phyloP scores from a whole-genome alignment of 352 stramenopile species.

The Phytophthora cryptogea region DNA sequence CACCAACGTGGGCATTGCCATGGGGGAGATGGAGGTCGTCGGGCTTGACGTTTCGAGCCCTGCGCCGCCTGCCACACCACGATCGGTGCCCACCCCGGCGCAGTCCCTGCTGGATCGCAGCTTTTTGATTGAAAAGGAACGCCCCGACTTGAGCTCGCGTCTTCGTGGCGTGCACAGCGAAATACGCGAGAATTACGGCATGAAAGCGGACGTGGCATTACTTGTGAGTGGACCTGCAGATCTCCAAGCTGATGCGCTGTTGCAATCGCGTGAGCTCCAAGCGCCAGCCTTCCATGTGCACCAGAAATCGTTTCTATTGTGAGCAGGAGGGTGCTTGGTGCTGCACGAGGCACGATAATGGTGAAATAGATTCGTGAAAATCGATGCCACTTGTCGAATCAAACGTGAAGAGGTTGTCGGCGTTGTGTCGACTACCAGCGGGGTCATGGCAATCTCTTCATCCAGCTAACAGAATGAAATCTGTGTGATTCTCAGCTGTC shows the following conservation, averaged over 20 bases:
- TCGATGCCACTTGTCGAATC: no score
- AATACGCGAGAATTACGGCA: slow-evolving; percentile 55
- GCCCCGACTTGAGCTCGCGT: slow-evolving; percentile 41
- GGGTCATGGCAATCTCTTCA: no score
- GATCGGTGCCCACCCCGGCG: slow-evolving; percentile 31
- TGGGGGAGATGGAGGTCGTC: slow-evolving; percentile 48
- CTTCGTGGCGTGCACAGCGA: slow-evolving; percentile 46
- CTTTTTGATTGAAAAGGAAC: slow-evolving; percentile 46
- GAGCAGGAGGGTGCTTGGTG: slow-evolving; percentile 2
- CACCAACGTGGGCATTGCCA: slow-evolving; percentile 28
- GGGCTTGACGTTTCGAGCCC: slow-evolving; percentile 38
- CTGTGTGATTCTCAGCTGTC: no score
- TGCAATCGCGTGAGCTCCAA: slow-evolving; percentile 35
- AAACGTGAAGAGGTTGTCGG: no score
- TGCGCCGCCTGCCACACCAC: slow-evolving; percentile 41
- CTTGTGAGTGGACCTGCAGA: slow-evolving; percentile 50
- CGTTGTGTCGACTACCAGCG: no score
- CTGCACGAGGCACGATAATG: no score
- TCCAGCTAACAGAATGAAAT: no score
- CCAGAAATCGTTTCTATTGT: slow-evolving; percentile 59
- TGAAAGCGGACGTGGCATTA: slow-evolving; percentile 43
- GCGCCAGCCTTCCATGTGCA: slow-evolving; percentile 42
- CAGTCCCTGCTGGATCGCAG: slow-evolving; percentile 34
- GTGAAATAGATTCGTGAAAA: no score
- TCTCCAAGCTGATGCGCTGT: slow-evolving; percentile 40